A percentile compares a stretch with the other conserved stretches of the same genome.
Conservation (phyloP, 768 basidiomycete genomes). For the Daedalea quercina region DNA sequence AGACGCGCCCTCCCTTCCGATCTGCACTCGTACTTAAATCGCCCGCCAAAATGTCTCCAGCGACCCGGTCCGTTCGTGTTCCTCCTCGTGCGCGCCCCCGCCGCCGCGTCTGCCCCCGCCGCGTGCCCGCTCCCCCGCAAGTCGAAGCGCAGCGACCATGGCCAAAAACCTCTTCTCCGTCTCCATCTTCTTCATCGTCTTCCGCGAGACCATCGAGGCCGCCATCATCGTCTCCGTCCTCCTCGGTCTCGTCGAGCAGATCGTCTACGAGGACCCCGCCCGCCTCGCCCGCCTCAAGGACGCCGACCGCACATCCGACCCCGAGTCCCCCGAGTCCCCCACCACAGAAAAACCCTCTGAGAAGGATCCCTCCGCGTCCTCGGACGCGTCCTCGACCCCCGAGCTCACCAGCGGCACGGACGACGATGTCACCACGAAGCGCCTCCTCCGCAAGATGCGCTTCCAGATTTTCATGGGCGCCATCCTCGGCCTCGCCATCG, state of each 20-base stretch:
- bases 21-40: not conserved
- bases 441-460: constrained; percentile 61
- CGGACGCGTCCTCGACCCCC: constrained; percentile 11
- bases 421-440: constrained; percentile 20
- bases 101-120: constrained; percentile 7
- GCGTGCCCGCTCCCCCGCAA: not conserved
- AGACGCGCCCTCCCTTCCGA: not conserved
- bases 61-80: not conserved
- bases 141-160: constrained; percentile 35
- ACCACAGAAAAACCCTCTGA: not conserved
- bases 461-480: constrained; percentile 78
- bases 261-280: constrained; percentile 35
- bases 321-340: not conserved
- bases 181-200: constrained; percentile 94
- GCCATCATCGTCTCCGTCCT: constrained; percentile 90
- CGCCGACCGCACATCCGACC: constrained; percentile 2
- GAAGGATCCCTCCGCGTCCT: not conserved
- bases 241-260: constrained; percentile 85
- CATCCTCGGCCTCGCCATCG: constrained; percentile 64
- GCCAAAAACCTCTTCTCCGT: constrained; percentile 75
- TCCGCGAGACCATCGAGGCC: constrained; percentile 91
- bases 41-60: not conserved
- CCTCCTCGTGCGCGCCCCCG: too few relatives aligned
- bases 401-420: constrained; percentile 19
- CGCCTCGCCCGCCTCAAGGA: constrained; percentile 5